phyloP scores from a whole-genome alignment of 805 yeast genomes.

The Sugiyamaella boreocaroliniensis region DNA sequence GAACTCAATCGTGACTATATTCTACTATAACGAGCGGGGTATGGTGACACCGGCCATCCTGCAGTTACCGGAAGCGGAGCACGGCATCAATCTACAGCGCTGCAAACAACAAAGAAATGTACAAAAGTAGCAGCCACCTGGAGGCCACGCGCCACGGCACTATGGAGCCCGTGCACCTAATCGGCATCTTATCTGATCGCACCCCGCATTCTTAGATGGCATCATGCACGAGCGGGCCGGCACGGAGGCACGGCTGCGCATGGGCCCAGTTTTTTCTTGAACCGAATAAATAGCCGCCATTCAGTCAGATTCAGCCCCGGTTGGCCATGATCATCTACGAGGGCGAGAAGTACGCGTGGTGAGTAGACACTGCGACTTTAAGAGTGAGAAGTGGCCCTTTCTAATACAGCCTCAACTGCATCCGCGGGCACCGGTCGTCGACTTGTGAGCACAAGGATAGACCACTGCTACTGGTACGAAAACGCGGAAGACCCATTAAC shows the following conservation, averaged over 20 bases:
- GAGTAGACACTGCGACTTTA: slow-evolving; percentile 5
- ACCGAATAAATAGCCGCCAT: background rate
- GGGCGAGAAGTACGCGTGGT: slow-evolving; percentile 73
- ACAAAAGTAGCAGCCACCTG: too few relatives aligned
- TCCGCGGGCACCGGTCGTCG: slow-evolving; percentile 87
- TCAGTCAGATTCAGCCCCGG: background rate
- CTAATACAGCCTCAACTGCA: slow-evolving; percentile 43
- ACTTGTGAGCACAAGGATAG: slow-evolving; percentile 76
- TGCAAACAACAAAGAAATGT: too few relatives aligned
- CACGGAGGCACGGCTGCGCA: background rate
- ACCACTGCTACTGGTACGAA: slow-evolving; percentile 76
- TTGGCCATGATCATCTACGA: slow-evolving; percentile 64
- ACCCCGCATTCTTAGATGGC: background rate
- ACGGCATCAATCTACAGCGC: too few relatives aligned
- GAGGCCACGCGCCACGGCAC: too few relatives aligned
- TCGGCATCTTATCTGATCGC: background rate
- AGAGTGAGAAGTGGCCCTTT: background rate
- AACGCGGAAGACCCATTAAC: slow-evolving; percentile 80
- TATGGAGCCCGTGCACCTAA: background rate
- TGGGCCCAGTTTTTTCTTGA: background rate
- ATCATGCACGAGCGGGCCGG: background rate
- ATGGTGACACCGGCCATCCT: too few relatives aligned
- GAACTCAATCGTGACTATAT: too few relatives aligned
- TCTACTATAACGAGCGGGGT: too few relatives aligned
- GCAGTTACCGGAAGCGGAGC: too few relatives aligned